Conservation (phyloP, 2,329 filamentous ascomycete genomes). For the Ophioceras dolichostomum region DNA sequence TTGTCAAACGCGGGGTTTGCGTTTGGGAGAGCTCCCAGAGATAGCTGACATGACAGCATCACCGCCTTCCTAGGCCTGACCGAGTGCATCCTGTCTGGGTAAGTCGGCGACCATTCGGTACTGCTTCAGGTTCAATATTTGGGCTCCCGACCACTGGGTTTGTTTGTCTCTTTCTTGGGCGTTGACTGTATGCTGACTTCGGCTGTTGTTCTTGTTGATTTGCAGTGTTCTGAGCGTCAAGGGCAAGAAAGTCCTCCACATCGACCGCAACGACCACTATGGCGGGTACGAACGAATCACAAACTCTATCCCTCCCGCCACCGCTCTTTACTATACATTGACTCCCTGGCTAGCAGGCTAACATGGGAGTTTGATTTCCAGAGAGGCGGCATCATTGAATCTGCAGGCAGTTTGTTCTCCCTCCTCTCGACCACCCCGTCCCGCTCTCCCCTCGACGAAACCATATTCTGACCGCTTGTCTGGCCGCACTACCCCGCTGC, state of each 20-base stretch:
- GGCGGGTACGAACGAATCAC: slow-evolving; percentile 66
- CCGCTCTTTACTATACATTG: too few relatives aligned
- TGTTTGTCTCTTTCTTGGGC: too few relatives aligned
- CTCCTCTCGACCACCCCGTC: slow-evolving; percentile 6
- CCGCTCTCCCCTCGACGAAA: slow-evolving; percentile 1
- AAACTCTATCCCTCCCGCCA: too few relatives aligned
- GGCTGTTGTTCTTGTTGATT: slow-evolving; percentile 1
- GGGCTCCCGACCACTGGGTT: too few relatives aligned
- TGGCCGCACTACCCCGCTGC: slow-evolving; percentile 4
- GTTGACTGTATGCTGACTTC: neutral
- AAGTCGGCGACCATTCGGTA: too few relatives aligned
- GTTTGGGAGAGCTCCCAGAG: neutral
- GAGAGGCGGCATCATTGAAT: slow-evolving; percentile 93
- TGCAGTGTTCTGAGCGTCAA: slow-evolving; percentile 87
- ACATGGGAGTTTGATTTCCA: slow-evolving; percentile 20
- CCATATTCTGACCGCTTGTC: too few relatives aligned
- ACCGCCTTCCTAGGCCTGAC: slow-evolving; percentile 58
- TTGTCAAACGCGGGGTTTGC: too few relatives aligned
- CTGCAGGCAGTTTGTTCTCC: slow-evolving; percentile 64
- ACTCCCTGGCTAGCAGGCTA: too few relatives aligned
- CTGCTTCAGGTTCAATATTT: too few relatives aligned
- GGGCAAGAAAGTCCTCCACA: slow-evolving; percentile 97
- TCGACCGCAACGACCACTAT: slow-evolving; percentile 97
- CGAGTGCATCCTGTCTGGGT: slow-evolving; percentile 98
- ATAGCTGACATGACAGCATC: neutral